These are phyloP conservation scores for Canavalia gladiata DNA, from an alignment of 306 rosid species.

Conservation along the genomic window DNA sequence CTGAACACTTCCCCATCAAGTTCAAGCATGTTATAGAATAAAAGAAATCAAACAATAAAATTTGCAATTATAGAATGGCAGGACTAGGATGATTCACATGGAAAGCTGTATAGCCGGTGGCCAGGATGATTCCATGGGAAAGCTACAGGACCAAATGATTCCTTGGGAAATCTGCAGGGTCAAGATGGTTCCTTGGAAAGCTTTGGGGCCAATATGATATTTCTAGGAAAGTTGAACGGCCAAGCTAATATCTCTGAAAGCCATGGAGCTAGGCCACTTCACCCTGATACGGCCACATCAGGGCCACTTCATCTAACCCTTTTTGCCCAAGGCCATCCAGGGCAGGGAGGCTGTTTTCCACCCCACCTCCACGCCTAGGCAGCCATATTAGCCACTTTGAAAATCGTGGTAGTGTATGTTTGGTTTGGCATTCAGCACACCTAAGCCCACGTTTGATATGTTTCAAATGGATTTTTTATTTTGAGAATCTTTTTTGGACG, in stretches of 20 bases:
- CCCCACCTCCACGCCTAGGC: background rate
- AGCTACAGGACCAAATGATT: background rate
- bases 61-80: background rate
- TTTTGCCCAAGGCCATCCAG: conserved; percentile 1
- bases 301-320: background rate
- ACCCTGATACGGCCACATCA: conserved; percentile 10
- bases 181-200: background rate
- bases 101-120: too few species aligned
- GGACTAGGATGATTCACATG: background rate
- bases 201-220: background rate
- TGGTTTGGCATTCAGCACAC: background rate
- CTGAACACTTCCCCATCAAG: background rate
- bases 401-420: background rate
- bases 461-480: conserved; percentile 20
- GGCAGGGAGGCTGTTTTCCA: conserved; percentile 5
- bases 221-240: background rate
- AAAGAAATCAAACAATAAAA: background rate
- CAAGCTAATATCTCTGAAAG: background rate
- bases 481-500: background rate
- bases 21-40: background rate
- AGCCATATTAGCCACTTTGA: conserved; percentile 18
- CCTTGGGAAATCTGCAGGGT: background rate
- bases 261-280: background rate
- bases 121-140: background rate
- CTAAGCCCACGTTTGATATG: background rate